Conservation (phyloP, 2,329 filamentous ascomycete genomes). For the Penicillium sp. region DNA sequence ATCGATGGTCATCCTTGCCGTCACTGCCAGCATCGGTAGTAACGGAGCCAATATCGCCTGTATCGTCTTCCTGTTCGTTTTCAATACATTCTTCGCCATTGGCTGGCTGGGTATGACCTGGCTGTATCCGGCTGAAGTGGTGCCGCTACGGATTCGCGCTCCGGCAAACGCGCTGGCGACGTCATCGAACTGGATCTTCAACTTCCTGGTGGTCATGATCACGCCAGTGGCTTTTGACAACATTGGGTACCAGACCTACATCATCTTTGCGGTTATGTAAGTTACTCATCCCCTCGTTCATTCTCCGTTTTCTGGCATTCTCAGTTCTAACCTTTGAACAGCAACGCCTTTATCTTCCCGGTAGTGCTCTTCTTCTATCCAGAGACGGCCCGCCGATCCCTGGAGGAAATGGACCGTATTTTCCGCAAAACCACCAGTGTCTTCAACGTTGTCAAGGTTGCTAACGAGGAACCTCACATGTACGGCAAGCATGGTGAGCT, state of each 20-base stretch:
- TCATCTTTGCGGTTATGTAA: constrained; percentile 49
- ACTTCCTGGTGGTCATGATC: constrained; percentile 56
- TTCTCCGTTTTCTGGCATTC: no score
- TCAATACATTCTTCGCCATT: constrained; percentile 59
- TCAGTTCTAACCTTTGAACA: no score
- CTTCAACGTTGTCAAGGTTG: constrained; percentile 37
- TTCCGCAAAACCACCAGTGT: constrained; percentile 49
- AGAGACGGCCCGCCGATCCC: constrained; percentile 50
- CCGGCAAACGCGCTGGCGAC: constrained; percentile 58
- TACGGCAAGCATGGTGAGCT: constrained; percentile 53
- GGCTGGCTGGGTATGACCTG: constrained; percentile 58
- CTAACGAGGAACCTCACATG: constrained; percentile 45
- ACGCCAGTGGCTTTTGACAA: constrained; percentile 53
- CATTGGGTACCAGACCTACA: constrained; percentile 49
- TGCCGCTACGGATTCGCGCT: constrained; percentile 50
- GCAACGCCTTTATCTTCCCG: constrained; percentile 50
- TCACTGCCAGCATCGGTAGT: constrained; percentile 25
- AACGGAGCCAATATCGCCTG: constrained; percentile 24
- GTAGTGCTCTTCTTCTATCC: constrained; percentile 51
- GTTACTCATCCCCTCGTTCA: no score
- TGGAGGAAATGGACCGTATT: constrained; percentile 63
- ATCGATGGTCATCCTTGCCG: constrained; percentile 47
- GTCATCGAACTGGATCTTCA: constrained; percentile 53
- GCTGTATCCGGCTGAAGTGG: constrained; percentile 44
- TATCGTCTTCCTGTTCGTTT: constrained; percentile 56